Evolutionary conservation across 768 basidiomycete genomes (phyloP).

Genomic region (Hydnomerulius pinastri): DNA sequence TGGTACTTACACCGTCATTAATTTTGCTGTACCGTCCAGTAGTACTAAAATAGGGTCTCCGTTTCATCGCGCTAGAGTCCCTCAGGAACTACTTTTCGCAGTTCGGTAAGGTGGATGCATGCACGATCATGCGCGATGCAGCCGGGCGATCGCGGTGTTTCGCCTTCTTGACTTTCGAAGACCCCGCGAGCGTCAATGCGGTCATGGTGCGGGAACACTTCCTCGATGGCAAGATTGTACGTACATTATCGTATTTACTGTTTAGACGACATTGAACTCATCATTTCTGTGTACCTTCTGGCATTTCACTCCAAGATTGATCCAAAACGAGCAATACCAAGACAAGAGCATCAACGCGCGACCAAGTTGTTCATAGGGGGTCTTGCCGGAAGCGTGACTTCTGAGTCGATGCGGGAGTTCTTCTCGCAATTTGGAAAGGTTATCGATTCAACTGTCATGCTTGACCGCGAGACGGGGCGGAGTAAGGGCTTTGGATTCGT

Average conservation of each 20-base stretch:
- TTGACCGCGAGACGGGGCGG: constrained; percentile 91
- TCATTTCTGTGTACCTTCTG: constrained; percentile 8
- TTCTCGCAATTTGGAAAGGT: constrained; percentile 95
- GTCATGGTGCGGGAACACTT: constrained; percentile 96
- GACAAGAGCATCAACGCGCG: constrained; percentile 91
- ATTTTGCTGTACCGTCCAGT: constrained; percentile 38
- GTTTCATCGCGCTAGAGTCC: constrained; percentile 51
- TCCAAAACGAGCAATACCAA: constrained; percentile 97
- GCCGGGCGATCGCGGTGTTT: constrained; percentile 95
- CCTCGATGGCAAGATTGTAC: constrained; percentile 95
- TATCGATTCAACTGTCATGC: constrained; percentile 98
- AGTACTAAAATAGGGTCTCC: constrained; percentile 42
- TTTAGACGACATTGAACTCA: constrained; percentile 17
- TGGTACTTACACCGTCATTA: constrained; percentile 63
- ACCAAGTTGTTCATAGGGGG: constrained; percentile 97
- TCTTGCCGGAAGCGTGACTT: constrained; percentile 87
- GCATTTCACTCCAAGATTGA: constrained; percentile 72
- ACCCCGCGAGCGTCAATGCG: constrained; percentile 88
- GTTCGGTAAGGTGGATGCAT: constrained; percentile 96
- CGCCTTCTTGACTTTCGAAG: constrained; percentile 95
- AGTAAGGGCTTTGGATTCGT: constrained; percentile 99
- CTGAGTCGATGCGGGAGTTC: constrained; percentile 90
- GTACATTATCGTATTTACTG: constrained; percentile 38
- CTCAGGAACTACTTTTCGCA: constrained; percentile 89
- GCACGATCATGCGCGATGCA: constrained; percentile 98